phyloP scores from a whole-genome alignment of 179 eudicot genomes.

The Silene noctiflora region DNA sequence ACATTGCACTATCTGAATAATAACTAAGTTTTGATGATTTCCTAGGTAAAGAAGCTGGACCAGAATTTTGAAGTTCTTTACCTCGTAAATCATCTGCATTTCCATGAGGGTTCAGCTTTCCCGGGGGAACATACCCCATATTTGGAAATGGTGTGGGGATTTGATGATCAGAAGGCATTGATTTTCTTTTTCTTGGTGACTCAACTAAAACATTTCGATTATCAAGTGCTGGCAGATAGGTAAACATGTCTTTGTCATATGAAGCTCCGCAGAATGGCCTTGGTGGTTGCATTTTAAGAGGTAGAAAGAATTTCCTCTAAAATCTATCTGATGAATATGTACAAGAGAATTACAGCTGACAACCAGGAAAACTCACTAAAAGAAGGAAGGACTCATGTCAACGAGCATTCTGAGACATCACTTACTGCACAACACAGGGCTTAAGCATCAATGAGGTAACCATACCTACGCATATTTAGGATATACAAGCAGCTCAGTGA shows the following conservation, averaged over 20 bases:
- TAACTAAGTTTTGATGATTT: slow-evolving; percentile 21
- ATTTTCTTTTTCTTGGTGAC: slow-evolving; percentile 44
- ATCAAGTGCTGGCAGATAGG: slow-evolving; percentile 36
- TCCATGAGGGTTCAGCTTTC: slow-evolving; percentile 26
- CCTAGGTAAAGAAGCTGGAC: slow-evolving; percentile 20
- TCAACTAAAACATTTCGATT: slow-evolving; percentile 31
- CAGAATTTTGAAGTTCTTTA: slow-evolving; percentile 25
- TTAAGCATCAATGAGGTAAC: slow-evolving; percentile 16
- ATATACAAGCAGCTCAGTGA: not conserved
- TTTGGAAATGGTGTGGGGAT: slow-evolving; percentile 20
- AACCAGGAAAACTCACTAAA: slow-evolving; percentile 8
- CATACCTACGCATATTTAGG: not conserved
- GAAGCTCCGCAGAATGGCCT: slow-evolving; percentile 35
- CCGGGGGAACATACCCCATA: slow-evolving; percentile 21
- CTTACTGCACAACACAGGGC: slow-evolving; percentile 20
- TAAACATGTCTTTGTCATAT: slow-evolving; percentile 36
- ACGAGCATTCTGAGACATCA: slow-evolving; percentile 13
- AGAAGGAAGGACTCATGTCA: slow-evolving; percentile 13
- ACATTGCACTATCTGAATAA: slow-evolving; percentile 28
- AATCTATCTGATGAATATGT: slow-evolving; percentile 3
- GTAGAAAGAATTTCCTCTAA: slow-evolving; percentile 3
- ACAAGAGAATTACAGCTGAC: slow-evolving; percentile 6
- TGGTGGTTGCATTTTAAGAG: slow-evolving; percentile 35
- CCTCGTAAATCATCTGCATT: slow-evolving; percentile 23
- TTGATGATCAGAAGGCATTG: slow-evolving; percentile 27